Base-by-base conservation (phyloP, 306 rosid genomes). In the Castanospermum australe region DNA sequence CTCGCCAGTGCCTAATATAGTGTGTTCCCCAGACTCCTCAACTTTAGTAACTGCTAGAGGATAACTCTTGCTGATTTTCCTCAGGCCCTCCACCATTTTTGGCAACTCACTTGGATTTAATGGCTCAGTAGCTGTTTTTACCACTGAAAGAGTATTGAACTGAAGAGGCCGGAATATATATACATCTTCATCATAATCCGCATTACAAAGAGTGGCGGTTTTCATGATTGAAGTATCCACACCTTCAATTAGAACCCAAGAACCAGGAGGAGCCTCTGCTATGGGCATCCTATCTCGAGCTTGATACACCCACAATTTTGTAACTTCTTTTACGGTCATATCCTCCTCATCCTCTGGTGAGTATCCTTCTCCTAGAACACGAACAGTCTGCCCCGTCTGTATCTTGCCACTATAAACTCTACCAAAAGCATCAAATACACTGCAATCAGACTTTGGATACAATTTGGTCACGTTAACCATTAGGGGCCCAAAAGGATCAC, bases 141-240 rank as follows among this genome's bases (percentile, higher is more conserved):
- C 99, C 45, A 95, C 99, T 14, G 99, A 87, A 47, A 95, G 91
- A 8, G 99, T 95, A 83, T 93, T 95, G 92, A 95, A 95, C 83
- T 84, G 94, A 77, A 95, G 98, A 67, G 99, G 97, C 44, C 99
- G 89, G 84, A 91, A 95, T 72, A 93, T 95, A 85, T 91, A 93
- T 2, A 85, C 94, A 85, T 93, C 99, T 86, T 95, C 98, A 39
- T 90, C 99, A 74, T 75, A 89, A 70, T 88, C 88, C 78, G 86
- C 90, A 68, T 87, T 89, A 80, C 98, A 91, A 9, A 95, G 87
- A 28, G 99, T 91, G 75, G 99, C 99, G 5, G 99, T 93, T 90
- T 95, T 95, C 99, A 95, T 95, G 32, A 95, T 95, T 41, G 98
- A 95, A 85, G 99, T 98, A 86, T 95, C 99, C 83, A 95, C 99